Evolutionary conservation across 2,329 filamentous ascomycete species (phyloP), one percentile per base, ranked within the genome.

Genomic region (Verticillium longisporum): DNA sequence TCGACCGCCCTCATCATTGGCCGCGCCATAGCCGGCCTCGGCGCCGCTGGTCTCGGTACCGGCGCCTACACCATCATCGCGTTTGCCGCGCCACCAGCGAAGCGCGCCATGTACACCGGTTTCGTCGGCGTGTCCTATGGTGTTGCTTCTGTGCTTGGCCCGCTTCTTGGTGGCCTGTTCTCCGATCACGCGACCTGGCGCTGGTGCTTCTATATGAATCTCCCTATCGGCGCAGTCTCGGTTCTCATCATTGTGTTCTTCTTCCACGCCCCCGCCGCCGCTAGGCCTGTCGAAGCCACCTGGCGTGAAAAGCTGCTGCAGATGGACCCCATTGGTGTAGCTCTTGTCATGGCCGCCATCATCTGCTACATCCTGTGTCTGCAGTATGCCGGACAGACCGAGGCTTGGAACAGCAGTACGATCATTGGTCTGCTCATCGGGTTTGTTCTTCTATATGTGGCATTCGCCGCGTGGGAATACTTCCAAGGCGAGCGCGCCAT

Each of bases 361-460:
- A 69, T 81, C 21, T 82, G 77, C 63, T 71, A 82, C 18, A 66
- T 83, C 0, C 71, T 83, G 0, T 80, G 80, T n/a, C 70, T 84
- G 6, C 79, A 82, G 61, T 83, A 78, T 78, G 77, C 77, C 32
- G 77, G 76, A 7, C 69, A 69, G 36, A 72, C 70, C 58, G 76
- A 77, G 53, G 61, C 64, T 18, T 59, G 57, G 57, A 53, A 37
- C n/a, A 26, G 34, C 9, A 34, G 32, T 6, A 18, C 5, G 5
- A 33, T 38, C 33, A 38, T 57, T 13, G 55, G 34, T 3, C 33
- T 57, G 26, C 55, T 57, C 15, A 33, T 34, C 6, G 55, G 26
- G 33, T 32, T 32, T n/a, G 15, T 34, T 33, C 26, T 57, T 2
- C 26, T 57, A 1, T 32, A 33, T 14, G n/a, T 69, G 10, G 21